Percentiles rank a stretch among this genome's conserved stretches.
phyloP scores from a whole-genome alignment of 306 rosid genomes.

The Trifolium pratense region DNA sequence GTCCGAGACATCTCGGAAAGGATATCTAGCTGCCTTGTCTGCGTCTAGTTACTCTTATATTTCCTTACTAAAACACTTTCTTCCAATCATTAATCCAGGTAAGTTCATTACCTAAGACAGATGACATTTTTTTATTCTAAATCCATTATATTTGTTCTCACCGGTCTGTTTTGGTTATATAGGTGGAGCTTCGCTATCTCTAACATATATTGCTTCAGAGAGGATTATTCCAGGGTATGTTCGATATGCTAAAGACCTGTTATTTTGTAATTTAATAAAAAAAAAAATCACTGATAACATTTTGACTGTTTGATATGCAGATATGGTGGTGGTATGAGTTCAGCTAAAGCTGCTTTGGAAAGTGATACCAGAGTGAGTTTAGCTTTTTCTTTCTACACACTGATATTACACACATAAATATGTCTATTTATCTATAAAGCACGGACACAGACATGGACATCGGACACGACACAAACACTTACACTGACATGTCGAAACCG shows the following conservation, averaged over 20 bases:
- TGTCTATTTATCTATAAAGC: too few relatives aligned
- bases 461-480: too few relatives aligned
- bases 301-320: slow-evolving; percentile 47
- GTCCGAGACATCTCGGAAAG: slow-evolving; percentile 93
- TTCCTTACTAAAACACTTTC: slow-evolving; percentile 83
- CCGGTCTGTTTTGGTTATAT: slow-evolving; percentile 29
- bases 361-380: slow-evolving; percentile 86
- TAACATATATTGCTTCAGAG: slow-evolving; percentile 94
- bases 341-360: slow-evolving; percentile 98
- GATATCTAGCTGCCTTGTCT: slow-evolving; percentile 95
- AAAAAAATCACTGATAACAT: neutral
- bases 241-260: slow-evolving; percentile 21
- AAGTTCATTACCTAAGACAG: slow-evolving; percentile 28
- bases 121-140: slow-evolving; percentile 13
- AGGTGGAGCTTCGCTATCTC: slow-evolving; percentile 97
- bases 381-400: neutral
- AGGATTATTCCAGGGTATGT: slow-evolving; percentile 93
- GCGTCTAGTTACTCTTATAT: slow-evolving; percentile 96
- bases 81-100: slow-evolving; percentile 92
- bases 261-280: neutral
- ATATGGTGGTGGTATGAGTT: slow-evolving; percentile 99
- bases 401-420: neutral
- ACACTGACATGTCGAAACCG: too few relatives aligned
- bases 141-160: slow-evolving; percentile 6
- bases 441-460: too few relatives aligned